Evolutionary conservation across 2,329 filamentous ascomycete species (phyloP), one percentile per base, ranked within the genome.

Genomic region (Penicillium sp.): DNA sequence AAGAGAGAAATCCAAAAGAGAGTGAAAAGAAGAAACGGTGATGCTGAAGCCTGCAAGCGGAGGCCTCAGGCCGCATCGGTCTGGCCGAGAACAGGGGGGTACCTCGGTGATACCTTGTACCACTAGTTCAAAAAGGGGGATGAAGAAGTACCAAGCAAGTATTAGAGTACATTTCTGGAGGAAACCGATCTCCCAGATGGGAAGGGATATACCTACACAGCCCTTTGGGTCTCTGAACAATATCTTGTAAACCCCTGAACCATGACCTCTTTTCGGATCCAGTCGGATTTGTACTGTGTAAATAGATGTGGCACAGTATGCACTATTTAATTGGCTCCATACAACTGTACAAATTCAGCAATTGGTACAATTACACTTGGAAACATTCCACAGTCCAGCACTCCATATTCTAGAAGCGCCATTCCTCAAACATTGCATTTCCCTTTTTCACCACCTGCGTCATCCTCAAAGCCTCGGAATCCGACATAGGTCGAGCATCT

Each of bases 401-500:
- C 25, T 28, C 11, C 22, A 40, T 33, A 28, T 36, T 43, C 46
- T 56, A 48, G 41, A 73, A 77, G 17, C 69, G 65, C 71, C 72
- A 76, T 43, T 64, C 62, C 42, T 66, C 65, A 67, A 77, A 77
- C 22, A 67, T 62, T 25, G 59, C 57, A 53, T 72, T 67, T 17
- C 72, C 74, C 28, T 64, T 64, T 43, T 61, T 67, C 17, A 71
- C 69, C 25, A 74, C 70, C 53, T 68, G 66, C 50, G 62, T 60
- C 56, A 77, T 63, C 35, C 65, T 69, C 17, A 67, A 55, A 28
- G 67, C 62, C 48, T 74, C 70, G 16, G 67, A 69, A 56, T 74
- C 73, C 25, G 71, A 65, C 25, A 56, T 56, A 17, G 71, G 70
- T 55, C 66, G 68, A 37, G 81, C 68, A 48, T 72, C 76, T 35